Evolutionary conservation across 805 yeast species (phyloP).

Genomic region (Myxozyma vanderwaltii): DNA sequence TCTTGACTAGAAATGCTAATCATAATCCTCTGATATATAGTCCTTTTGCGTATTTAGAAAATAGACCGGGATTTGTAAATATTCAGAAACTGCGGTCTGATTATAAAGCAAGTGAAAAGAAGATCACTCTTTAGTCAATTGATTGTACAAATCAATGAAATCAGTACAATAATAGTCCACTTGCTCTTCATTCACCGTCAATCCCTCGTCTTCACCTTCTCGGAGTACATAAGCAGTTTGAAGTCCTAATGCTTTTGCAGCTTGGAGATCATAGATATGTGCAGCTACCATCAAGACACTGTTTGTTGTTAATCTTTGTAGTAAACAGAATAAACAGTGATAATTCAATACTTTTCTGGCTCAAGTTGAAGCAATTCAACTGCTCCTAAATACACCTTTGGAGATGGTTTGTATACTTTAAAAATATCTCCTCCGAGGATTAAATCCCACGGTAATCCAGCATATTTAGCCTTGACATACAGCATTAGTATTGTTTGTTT

Average conservation of each 20-base stretch:
- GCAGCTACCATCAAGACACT: constrained; percentile 32
- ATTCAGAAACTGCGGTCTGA: constrained; percentile 9
- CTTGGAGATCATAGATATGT: constrained; percentile 30
- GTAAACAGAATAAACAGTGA: background rate
- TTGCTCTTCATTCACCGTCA: constrained; percentile 12
- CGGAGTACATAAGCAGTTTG: constrained; percentile 26
- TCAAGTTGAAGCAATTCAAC: constrained; percentile 20
- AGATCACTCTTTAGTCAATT: constrained; percentile 3
- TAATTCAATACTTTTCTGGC: constrained; percentile 32
- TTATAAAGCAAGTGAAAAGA: background rate
- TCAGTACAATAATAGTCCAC: constrained; percentile 17
- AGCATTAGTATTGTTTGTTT: background rate
- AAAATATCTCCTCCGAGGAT: constrained; percentile 30
- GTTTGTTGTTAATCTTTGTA: background rate
- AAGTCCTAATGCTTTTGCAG: constrained; percentile 23
- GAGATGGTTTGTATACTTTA: constrained; percentile 30
- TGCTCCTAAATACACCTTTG: constrained; percentile 28
- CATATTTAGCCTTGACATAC: constrained; percentile 27
- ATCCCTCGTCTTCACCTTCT: constrained; percentile 24
- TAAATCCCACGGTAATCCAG: constrained; percentile 30
- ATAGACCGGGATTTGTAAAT: constrained; percentile 20
- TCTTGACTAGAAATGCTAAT: background rate
- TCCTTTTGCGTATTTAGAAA: constrained; percentile 28
- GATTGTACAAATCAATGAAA: constrained; percentile 20
- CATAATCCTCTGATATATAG: background rate